phyloP scores from a whole-genome alignment of 345 rosid species.

The Bruguiera sexangula region DNA sequence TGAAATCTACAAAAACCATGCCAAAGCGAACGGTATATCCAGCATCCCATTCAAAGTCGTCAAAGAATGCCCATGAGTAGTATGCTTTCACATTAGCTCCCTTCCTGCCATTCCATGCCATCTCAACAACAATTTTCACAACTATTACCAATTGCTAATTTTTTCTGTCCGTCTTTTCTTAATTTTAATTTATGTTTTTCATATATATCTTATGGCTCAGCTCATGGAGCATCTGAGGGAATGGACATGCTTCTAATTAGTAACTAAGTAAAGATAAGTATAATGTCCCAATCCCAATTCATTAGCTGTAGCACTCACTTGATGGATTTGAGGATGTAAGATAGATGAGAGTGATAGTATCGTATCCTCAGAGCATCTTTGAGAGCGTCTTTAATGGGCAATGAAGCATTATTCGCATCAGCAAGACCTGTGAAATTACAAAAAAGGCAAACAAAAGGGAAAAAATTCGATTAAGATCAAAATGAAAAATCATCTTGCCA shows the following conservation, averaged over 20 bases:
- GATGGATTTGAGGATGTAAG: slow-evolving; percentile 29
- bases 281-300: no score
- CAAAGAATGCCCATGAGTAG: slow-evolving; percentile 54
- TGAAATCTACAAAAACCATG: slow-evolving; percentile 47
- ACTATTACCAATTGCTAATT: no score
- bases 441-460: no score
- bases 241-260: no score
- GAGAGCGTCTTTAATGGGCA: slow-evolving; percentile 29
- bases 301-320: slow-evolving; percentile 23
- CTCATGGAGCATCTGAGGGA: no score
- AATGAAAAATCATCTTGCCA: no score
- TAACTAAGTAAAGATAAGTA: no score
- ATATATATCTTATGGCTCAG: no score
- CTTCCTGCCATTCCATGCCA: slow-evolving; percentile 26
- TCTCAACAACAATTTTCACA: not conserved
- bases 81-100: slow-evolving; percentile 58
- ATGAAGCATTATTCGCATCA: slow-evolving; percentile 31
- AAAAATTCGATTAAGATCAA: no score
- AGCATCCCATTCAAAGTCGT: slow-evolving; percentile 55
- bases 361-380: slow-evolving; percentile 39
- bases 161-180: no score
- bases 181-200: no score
- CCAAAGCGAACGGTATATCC: slow-evolving; percentile 59
- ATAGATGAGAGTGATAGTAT: slow-evolving; percentile 33
- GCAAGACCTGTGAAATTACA: slow-evolving; percentile 27